Percentiles rank a stretch among this genome's conserved stretches.
Evolutionary conservation across 495 filamentous ascomycete genomes (phyloP).

Genomic region (Parmelia sp.): DNA sequence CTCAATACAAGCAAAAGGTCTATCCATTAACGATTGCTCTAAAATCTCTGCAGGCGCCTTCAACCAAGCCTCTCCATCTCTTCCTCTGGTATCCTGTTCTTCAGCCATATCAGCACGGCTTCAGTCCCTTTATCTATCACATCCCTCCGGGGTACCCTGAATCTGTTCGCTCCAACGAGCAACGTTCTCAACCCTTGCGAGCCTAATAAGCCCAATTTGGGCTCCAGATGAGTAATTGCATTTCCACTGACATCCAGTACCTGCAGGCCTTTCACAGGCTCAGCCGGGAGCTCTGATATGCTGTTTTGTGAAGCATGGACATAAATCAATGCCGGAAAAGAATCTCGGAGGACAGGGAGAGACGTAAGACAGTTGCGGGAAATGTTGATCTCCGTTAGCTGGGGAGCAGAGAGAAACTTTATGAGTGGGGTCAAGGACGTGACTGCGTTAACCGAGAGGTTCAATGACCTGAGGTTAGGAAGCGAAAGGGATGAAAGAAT

Average conservation of each 20-base stretch:
- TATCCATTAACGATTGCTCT: background rate
- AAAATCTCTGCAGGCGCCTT: background rate
- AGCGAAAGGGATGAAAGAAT: slow-evolving; percentile 58
- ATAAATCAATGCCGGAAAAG: slow-evolving; percentile 59
- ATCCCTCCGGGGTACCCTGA: slow-evolving; percentile 80
- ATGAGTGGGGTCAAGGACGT: slow-evolving; percentile 57
- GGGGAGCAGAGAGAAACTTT: slow-evolving; percentile 58
- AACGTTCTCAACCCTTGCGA: slow-evolving; percentile 48
- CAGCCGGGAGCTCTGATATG: slow-evolving; percentile 63
- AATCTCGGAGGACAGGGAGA: slow-evolving; percentile 50
- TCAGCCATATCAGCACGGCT: slow-evolving; percentile 74
- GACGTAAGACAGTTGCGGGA: slow-evolving; percentile 67
- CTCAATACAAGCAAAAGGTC: background rate
- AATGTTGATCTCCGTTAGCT: slow-evolving; percentile 67
- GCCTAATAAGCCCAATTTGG: slow-evolving; percentile 68
- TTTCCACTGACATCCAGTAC: slow-evolving; percentile 77
- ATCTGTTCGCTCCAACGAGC: slow-evolving; percentile 72
- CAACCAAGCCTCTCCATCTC: slow-evolving; percentile 34
- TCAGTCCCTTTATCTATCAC: slow-evolving; percentile 84
- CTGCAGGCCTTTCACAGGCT: slow-evolving; percentile 65
- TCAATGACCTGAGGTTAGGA: slow-evolving; percentile 67
- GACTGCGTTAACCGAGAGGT: slow-evolving; percentile 62
- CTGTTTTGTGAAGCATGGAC: slow-evolving; percentile 73
- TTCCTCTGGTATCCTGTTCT: slow-evolving; percentile 65
- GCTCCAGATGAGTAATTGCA: slow-evolving; percentile 68